Percentiles rank a stretch among this genome's conserved stretches.
Conservation (phyloP, 2,329 filamentous ascomycete genomes). For the Neopestalotiopsis sp. region DNA sequence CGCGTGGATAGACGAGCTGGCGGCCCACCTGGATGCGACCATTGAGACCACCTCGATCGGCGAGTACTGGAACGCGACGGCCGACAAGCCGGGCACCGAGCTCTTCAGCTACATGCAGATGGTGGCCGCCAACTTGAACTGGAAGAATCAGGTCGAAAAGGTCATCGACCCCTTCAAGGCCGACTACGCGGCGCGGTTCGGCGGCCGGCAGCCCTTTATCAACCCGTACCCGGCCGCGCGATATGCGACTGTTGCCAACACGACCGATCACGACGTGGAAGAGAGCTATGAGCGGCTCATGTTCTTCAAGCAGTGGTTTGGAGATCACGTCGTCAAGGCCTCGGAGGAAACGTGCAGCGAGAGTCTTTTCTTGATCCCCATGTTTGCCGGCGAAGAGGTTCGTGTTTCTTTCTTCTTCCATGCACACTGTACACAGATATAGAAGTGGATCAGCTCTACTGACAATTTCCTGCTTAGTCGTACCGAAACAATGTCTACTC, state of each 20-base stretch:
- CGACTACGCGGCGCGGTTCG: background rate
- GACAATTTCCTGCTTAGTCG: background rate
- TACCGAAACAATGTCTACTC: background rate
- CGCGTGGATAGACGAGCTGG: background rate
- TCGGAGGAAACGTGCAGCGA: background rate
- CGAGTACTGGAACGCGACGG: background rate
- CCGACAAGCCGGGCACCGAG: background rate
- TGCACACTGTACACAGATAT: background rate
- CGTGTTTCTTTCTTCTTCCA: background rate
- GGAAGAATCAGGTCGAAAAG: background rate
- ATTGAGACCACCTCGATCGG: background rate
- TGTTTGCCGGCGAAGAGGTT: background rate
- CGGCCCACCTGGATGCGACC: background rate
- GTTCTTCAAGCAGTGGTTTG: background rate
- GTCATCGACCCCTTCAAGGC: background rate
- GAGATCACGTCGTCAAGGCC: background rate
- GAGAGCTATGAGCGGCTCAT: background rate
- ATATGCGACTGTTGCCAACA: background rate
- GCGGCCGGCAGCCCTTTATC: background rate
- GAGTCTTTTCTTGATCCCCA: constrained; percentile 4
- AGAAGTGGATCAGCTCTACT: background rate
- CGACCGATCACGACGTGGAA: background rate
- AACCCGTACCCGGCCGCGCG: background rate
- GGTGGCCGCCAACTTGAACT: background rate
- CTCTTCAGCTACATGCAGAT: constrained; percentile 1